Percentiles rank a stretch among this genome's conserved stretches.
These are phyloP conservation scores for Tetrahymena thermophila DNA, from an alignment of 73 alveolate genomes.

Conservation along the genomic window DNA sequence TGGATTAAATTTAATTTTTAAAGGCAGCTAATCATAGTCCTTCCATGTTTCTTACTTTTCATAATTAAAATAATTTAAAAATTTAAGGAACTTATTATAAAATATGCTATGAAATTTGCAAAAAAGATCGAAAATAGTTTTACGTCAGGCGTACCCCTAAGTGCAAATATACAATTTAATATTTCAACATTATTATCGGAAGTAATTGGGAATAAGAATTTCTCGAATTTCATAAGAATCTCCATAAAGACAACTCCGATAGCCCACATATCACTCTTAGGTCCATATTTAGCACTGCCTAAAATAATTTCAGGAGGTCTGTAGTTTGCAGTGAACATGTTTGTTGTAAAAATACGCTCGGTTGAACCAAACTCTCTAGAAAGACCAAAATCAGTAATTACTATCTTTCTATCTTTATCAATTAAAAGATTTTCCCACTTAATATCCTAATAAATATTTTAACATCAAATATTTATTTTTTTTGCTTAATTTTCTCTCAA, in stretches of 20 bases:
- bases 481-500: too few relatives aligned
- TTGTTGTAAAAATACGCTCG: not conserved
- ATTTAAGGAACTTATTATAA: too few relatives aligned
- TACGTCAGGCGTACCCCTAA: not conserved
- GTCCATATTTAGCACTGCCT: not conserved
- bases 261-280: not conserved
- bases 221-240: not conserved
- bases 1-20: not conserved
- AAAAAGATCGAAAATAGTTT: not conserved
- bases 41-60: not conserved
- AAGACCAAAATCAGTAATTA: not conserved
- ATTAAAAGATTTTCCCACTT: not conserved
- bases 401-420: not conserved
- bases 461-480: too few relatives aligned
- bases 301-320: not conserved
- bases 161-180: not conserved
- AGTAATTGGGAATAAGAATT: not conserved
- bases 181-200: not conserved
- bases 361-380: not conserved
- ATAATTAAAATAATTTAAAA: too few relatives aligned
- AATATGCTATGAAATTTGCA: too few relatives aligned
- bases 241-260: not conserved
- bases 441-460: not conserved
- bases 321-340: not conserved
- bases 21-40: not conserved